Evolutionary conservation across 2,329 filamentous ascomycete species (phyloP), one percentile per base, ranked within the genome.

Genomic region (Aspergillus hortae): DNA sequence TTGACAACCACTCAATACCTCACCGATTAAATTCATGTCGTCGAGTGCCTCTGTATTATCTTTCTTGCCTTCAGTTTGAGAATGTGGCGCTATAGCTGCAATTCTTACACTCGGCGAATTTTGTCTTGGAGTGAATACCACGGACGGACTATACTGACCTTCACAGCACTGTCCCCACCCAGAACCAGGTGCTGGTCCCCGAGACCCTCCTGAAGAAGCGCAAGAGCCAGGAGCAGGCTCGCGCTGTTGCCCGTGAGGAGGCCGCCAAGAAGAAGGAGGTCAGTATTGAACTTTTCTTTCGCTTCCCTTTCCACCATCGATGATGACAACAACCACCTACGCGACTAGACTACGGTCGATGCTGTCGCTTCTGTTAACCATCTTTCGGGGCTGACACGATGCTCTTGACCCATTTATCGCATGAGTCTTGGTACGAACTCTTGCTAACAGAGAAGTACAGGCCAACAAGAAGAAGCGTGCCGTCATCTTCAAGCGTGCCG

Each of bases 191-290:
- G 77, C 84, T 97, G 77, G 90, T 97, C 75, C 94, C 94, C 68
- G 94, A 99, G 90, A 99, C 94, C 70, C 90, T 99, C 73, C 86
- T 99, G 78, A 99, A 99, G 89, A 99, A 99, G 90, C 90, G 94
- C 83, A 99, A 99, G 91, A 90, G 86, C 78, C 92, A 96, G 82
- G 94, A 99, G 87, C 96, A 96, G 87, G 91, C 92, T 76, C 89
- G 92, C 77, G 92, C 94, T 77, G 89, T 92, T 80, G 88, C 87
- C 75, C 78, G 83, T 66, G 83, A 88, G 63, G 89, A 89, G 71
- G 76, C 85, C 64, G 84, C 91, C 79, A 89, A 95, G 84, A 89
- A 86, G 79, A 94, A 94, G 83, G 84, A 90, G 83, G 94, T 97
- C 77, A 76, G 90, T 85, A n/a, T 55, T 38, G 44, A 21, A 25